phyloP scores from a whole-genome alignment of 2,329 filamentous ascomycete genomes.

The Tolypocladium amazonense region DNA sequence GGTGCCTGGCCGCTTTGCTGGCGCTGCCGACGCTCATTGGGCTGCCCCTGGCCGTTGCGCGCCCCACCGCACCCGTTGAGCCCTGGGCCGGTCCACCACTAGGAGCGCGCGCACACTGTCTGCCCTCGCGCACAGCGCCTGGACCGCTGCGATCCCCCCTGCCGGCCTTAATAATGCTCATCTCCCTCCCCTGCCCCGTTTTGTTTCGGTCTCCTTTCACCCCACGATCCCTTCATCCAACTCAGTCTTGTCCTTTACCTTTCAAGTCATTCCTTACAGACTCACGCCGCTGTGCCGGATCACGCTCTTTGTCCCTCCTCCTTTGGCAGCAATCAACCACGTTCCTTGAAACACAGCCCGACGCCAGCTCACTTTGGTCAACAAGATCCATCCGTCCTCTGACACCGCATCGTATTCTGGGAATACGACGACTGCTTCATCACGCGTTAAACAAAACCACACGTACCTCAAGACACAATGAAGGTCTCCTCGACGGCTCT shows the following conservation, averaged over 20 bases:
- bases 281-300: constrained; percentile 5
- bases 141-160: background rate
- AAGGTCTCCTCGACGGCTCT: constrained; percentile 28
- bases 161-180: constrained; percentile 9
- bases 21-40: background rate
- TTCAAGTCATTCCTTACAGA: constrained; percentile 12
- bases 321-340: background rate
- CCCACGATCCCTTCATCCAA: constrained; percentile 3
- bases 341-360: background rate
- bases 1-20: background rate
- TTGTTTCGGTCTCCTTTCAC: constrained; percentile 1
- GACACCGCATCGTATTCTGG: constrained; percentile 4
- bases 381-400: background rate
- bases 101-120: background rate
- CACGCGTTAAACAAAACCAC: background rate
- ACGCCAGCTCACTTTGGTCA: background rate
- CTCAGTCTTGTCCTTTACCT: constrained; percentile 6
- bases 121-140: background rate
- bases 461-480: constrained; percentile 18
- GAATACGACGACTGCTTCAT: background rate
- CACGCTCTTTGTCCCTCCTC: constrained; percentile 5
- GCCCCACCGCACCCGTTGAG: background rate
- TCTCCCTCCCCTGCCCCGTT: constrained; percentile 7
- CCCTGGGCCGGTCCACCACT: background rate
- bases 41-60: background rate